Evolutionary conservation across 164 flowering plant genomes (phyloP).

Genomic region (grape (Vitis vinifera)): ASM3070453v1 NC_081818.1:2017001-2017500

Average conservation of each 20-base stretch:
- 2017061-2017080: constrained; percentile 89
- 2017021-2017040: constrained; percentile 97
- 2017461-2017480: constrained; percentile 91
- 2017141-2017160: constrained; percentile 90
- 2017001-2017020: background rate
- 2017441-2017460: constrained; percentile 99
- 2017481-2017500: constrained; percentile 87
- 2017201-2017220: constrained; percentile 2
- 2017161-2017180: constrained; percentile 67
- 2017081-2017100: constrained; percentile 98
- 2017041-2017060: constrained; percentile 87
- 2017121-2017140: constrained; percentile 83
- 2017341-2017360: constrained; percentile 24
- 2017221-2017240: background rate
- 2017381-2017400: background rate
- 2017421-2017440: constrained; percentile 73
- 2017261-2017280: constrained; percentile 69
- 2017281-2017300: constrained; percentile 98
- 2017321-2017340: constrained; percentile 96
- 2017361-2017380: no score
- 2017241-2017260: background rate
- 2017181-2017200: background rate
- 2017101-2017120: constrained; percentile 96
- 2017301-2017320: constrained; percentile 89
- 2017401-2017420: constrained; percentile 3